Evolutionary conservation across 768 basidiomycete species (phyloP).

Genomic region (Kwoniella shandongensis): DNA sequence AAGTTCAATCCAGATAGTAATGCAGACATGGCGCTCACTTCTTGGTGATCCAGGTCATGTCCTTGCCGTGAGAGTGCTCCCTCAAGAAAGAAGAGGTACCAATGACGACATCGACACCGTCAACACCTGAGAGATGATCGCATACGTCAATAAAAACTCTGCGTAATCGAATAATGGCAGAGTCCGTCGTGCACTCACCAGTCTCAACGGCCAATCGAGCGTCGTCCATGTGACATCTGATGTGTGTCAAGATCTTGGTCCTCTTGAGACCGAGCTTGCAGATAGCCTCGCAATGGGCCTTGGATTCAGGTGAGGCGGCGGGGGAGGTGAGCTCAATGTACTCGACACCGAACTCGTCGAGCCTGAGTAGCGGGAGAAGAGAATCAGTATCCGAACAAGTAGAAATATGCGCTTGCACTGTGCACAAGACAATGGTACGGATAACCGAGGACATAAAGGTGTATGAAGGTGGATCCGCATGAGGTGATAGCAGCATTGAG

Average conservation of each 20-base stretch:
- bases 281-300: constrained; percentile 91
- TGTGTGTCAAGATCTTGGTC: constrained; percentile 85
- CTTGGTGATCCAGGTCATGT: constrained; percentile 99
- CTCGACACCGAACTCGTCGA: constrained; percentile 98
- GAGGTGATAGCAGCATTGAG: too few species aligned
- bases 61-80: constrained; percentile 99
- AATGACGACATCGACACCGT: constrained; percentile 98
- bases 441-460: too few species aligned
- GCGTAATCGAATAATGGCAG: not conserved
- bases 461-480: too few species aligned
- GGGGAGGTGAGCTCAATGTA: constrained; percentile 99
- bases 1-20: constrained; percentile 6
- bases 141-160: too few species aligned
- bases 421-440: too few species aligned
- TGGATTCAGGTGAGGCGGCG: constrained; percentile 93
- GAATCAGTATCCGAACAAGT: too few species aligned
- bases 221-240: constrained; percentile 99
- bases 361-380: constrained; percentile 42
- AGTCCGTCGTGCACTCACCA: constrained; percentile 58
- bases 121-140: constrained; percentile 67
- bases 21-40: constrained; percentile 30
- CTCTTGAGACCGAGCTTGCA: constrained; percentile 94
- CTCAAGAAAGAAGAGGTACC: constrained; percentile 98
- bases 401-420: not conserved
- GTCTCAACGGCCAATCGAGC: constrained; percentile 97